Base-by-base conservation (phyloP, 805 yeast species). In the Jamesozyma piceae region DNA sequence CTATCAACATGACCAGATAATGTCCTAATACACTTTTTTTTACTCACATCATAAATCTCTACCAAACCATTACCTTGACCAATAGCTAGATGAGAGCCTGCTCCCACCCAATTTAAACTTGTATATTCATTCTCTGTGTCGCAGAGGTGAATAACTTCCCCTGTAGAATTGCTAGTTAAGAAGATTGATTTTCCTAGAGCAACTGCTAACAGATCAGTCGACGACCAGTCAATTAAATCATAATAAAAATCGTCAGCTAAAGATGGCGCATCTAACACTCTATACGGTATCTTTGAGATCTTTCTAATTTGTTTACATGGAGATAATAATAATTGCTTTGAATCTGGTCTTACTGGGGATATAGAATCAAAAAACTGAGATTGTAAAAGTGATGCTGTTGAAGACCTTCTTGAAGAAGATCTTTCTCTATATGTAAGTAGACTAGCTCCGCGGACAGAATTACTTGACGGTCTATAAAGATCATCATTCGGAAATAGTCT, bases 261-360 rank as follows among this genome's bases (percentile, higher is more conserved):
- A 38, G 87, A 95, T 0, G 97, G 98, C 0, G 98, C 98, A 65
- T 90, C 98, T 35, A 90, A 72, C 4, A 90, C 97, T 43, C 95
- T 72, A 56, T 82, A 88, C 0, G 98, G 97, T 1, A 88, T 85
- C 55, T 83, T 85, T 3, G 92, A 72, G 18, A 92, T 84, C 26
- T 75, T 73, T 36, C 98, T 67, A 1, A 82, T 77, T 54, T 78
- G 82, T 62, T 81, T 86, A 44, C 82, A 80, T 0, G 97, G 97
- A 2, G 90, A 80, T 39, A 89, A 64, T 35, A 92, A 67, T 21
- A 89, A 63, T 52, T 77, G 74, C 53, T 89, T 95, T 2, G 90
- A 78, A 50, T 89, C 97, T 44, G 82, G 83, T 40, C 97, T 73
- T 29, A 90, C 95, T 0, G 96, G 95, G 1, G 94, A 82, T 22